Conservation (phyloP, 2,329 filamentous ascomycete species). For the Neonectria hederae region DNA sequence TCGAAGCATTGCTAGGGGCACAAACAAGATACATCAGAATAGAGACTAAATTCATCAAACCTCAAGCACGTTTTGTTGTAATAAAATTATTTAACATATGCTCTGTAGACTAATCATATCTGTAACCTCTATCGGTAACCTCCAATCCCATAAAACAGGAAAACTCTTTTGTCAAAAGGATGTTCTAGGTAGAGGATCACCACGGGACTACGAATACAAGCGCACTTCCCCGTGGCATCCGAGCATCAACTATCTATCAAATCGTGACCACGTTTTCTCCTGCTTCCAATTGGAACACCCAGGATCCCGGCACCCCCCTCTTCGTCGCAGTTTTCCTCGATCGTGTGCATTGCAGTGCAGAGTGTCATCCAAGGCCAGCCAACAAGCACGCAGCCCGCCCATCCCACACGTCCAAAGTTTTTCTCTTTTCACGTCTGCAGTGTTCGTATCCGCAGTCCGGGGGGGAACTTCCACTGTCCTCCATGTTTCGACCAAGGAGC, state of each 20-base stretch:
- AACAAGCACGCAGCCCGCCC: conserved; percentile 21
- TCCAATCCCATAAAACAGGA: too few species aligned
- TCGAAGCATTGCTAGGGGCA: too few species aligned
- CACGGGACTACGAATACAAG: neutral
- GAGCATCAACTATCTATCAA: neutral
- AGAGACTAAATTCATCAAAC: too few species aligned
- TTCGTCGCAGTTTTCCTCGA: conserved; percentile 3
- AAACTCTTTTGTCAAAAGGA: too few species aligned
- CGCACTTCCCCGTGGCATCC: conserved; percentile 3
- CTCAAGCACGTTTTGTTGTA: too few species aligned
- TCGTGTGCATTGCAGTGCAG: conserved; percentile 14
- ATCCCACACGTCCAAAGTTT: neutral
- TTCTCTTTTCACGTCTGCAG: neutral
- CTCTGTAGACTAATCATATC: too few species aligned
- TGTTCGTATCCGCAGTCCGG: neutral
- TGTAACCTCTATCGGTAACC: too few species aligned
- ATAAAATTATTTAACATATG: too few species aligned
- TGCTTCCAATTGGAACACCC: conserved; percentile 5
- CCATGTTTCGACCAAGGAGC: neutral
- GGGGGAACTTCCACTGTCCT: neutral
- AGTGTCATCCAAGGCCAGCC: conserved; percentile 17
- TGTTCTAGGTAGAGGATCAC: too few species aligned
- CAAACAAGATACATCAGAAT: too few species aligned
- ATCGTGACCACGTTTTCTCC: neutral
- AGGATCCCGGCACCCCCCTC: conserved; percentile 7